Evolutionary conservation across 257 asterid species (phyloP).

Genomic region (Misopates orontium): DNA sequence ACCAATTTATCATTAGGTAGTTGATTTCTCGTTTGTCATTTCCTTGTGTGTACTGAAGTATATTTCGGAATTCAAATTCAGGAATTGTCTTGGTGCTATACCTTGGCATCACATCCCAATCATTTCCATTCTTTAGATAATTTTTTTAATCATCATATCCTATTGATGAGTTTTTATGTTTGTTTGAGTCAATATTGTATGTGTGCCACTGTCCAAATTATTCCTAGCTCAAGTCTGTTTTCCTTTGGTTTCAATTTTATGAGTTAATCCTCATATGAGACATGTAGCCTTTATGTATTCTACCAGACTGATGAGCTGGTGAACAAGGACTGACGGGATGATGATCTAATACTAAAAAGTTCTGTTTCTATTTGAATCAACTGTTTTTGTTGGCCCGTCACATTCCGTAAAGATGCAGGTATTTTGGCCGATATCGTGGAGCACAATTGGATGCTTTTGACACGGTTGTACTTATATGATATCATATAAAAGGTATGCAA

Average conservation of each 20-base stretch:
- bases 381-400: constrained; percentile 52
- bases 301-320: constrained; percentile 20
- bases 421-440: constrained; percentile 50
- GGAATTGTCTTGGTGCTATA: constrained; percentile 29
- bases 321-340: constrained; percentile 21
- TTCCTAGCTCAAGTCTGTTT: constrained; percentile 11
- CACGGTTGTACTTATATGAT: constrained; percentile 47
- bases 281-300: constrained; percentile 12
- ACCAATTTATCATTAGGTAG: constrained; percentile 65
- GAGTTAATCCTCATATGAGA: constrained; percentile 9
- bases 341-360: constrained; percentile 22
- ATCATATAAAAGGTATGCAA: constrained; percentile 54
- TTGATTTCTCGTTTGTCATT: constrained; percentile 37
- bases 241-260: background rate
- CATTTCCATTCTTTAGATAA: constrained; percentile 23
- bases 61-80: constrained; percentile 26
- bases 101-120: constrained; percentile 22
- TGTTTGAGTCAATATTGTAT: constrained; percentile 23
- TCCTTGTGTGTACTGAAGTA: constrained; percentile 26
- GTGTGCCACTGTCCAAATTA: constrained; percentile 1
- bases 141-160: constrained; percentile 1
- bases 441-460: constrained; percentile 59
- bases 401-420: constrained; percentile 70
- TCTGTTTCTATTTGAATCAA: constrained; percentile 29
- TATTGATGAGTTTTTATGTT: constrained; percentile 21